Base-by-base conservation (phyloP, 2,329 filamentous ascomycete genomes). In the Alternaria hordeiaustralica region DNA sequence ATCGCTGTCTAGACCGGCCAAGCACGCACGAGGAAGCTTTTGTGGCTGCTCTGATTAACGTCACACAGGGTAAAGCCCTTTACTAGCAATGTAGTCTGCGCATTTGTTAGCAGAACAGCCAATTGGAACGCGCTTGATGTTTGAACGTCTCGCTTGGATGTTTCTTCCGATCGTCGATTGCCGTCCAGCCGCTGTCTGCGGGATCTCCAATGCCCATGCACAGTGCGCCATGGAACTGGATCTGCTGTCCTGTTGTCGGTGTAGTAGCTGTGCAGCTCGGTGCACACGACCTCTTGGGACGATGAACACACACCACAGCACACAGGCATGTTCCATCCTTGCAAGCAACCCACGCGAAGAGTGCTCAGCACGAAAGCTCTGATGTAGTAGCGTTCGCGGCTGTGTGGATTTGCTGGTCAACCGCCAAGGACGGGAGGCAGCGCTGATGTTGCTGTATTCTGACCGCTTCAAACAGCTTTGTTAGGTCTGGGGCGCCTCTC, bases 121-220 rank as follows among this genome's bases (percentile, higher is more conserved):
- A 69, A 58, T 62, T 21, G 23, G n/a, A 26, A 20, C 53, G 13
- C 25, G 20, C 18, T 28, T 47, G 23, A 53, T 26, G 18, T 44
- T 20, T 46, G 15, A 13, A 53, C 26, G 30, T 26, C 20, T 41
- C 18, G 54, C 30, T 30, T 54, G 36, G 33, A 53, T 44, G 15
- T 23, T 57, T 44, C 18, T 26, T 26, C 33, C 44, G 51, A 67
- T 69, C 60, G 53, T 55, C 60, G 47, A 61, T 65, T 59, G 54
- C 64, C 33, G 51, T 47, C n/a, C 55, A 61, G 58, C 64, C 61
- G 61, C 59, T 49, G 60, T 49, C 60, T 60, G 67, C 65, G 60
- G 51, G 23, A 69, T 64, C 58, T 61, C 44, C 51, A 58, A 61
- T 20, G 57, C 28, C 44, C 50, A 55, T 63, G 49, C 44, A 7